Base-by-base conservation (phyloP, 805 yeast genomes). In the Ogataea allantospora region DNA sequence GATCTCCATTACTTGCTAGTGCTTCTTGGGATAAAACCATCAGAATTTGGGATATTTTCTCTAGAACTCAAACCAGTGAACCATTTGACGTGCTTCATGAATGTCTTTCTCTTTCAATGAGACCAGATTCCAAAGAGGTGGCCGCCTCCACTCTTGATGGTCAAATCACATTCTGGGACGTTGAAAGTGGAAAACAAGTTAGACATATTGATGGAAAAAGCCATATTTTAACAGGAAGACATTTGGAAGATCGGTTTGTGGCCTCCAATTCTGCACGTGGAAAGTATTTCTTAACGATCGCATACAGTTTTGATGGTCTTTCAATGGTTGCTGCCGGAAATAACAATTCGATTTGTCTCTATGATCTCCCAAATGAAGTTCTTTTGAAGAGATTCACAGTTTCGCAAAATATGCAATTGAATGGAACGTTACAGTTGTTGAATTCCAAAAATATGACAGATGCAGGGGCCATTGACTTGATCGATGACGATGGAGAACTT, bases 21-120 rank as follows among this genome's bases (percentile, higher is more conserved):
- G 95, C 96, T 2, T 83, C 95, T 15, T 93, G 99, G 99, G 99
- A 93, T 65, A 85, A 84, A 50, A 89, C 98, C 4, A 81, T 89
- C 12, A 72, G 99, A 50, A 71, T 93, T 8, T 93, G 99, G 99
- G 83, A 80, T 55, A 78, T 93, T 31, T 93, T 91, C 62, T 83
- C 89, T 10, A 77, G 99, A 54, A 70, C 87, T 0, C 91, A 84
- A 51, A 80, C 77, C 33, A 93, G 87, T 34, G 99, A 93, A 64
- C 98, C 98, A 7, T 78, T 93, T 50, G 88, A 84, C 52, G 77
- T 88, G 11, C 78, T 73, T 40, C 77, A 89, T 24, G 99, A 93
- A 59, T 96, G 88, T 8, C 70, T 91, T 45, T 73, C 88, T 14
- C 68, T 93, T 25, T 75, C 88, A 0, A 76, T 91, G 74, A 75